These are phyloP conservation scores for Penicillium desertorum DNA, from an alignment of 495 filamentous ascomycete species.

Conservation along the genomic window DNA sequence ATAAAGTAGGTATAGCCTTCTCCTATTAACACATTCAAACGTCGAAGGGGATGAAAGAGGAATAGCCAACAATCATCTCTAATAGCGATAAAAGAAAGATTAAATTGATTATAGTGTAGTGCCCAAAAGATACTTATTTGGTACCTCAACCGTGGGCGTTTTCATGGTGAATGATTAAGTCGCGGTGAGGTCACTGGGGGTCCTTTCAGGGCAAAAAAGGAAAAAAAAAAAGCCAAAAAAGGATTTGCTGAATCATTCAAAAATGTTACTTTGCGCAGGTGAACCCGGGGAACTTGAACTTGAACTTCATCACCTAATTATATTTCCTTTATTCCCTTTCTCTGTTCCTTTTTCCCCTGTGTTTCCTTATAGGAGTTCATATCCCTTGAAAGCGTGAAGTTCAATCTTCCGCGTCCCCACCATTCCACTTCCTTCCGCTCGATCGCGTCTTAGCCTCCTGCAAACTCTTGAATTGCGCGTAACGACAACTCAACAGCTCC, in stretches of 20 bases:
- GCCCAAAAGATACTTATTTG: conserved; percentile 1
- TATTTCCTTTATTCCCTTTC: not conserved
- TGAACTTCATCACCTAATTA: conserved; percentile 3
- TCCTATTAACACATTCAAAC: too few species aligned
- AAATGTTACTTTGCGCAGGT: not conserved
- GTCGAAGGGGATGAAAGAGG: too few species aligned
- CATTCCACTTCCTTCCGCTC: conserved; percentile 17
- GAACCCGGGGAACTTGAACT: conserved; percentile 2
- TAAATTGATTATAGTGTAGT: not conserved
- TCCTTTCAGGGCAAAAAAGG: not conserved
- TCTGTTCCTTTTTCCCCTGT: too few species aligned
- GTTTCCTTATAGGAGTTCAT: not conserved
- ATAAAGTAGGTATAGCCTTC: too few species aligned
- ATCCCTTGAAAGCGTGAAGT: conserved; percentile 13
- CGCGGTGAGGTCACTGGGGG: conserved; percentile 6
- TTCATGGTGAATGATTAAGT: not conserved
- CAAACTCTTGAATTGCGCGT: conserved; percentile 15
- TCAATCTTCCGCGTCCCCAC: conserved; percentile 9
- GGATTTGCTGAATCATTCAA: conserved; percentile 6
- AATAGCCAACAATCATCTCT: not conserved
- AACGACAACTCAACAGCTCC: not conserved
- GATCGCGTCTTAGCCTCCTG: conserved; percentile 18
- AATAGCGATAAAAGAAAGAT: not conserved
- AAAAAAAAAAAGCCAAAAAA: conserved; percentile 3
- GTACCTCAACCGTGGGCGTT: not conserved